Percentiles rank a stretch among this genome's conserved stretches.
Conservation (phyloP, 1,284 basidiomycete species). For the Termitomyces sp. region DNA sequence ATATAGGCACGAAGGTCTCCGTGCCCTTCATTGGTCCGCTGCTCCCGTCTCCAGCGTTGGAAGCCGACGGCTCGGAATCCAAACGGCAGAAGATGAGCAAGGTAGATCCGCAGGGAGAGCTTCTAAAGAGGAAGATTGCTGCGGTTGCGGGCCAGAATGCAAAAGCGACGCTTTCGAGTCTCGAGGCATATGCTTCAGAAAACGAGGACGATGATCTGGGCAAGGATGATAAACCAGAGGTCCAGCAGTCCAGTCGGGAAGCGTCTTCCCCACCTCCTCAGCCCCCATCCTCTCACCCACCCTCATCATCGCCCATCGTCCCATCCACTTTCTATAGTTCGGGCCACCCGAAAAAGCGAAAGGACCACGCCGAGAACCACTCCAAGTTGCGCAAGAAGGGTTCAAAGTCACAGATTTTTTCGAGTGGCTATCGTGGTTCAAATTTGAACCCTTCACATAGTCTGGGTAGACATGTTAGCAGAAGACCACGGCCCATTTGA, state of each 20-base stretch:
- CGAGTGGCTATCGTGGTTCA: conserved; percentile 20
- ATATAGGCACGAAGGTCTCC: conserved; percentile 42
- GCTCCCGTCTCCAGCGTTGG: conserved; percentile 37
- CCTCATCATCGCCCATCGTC: conserved; percentile 30
- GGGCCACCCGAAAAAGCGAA: conserved; percentile 27
- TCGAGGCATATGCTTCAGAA: conserved; percentile 53
- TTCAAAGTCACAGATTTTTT: conserved; percentile 18
- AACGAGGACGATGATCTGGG: conserved; percentile 33
- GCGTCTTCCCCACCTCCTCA: conserved; percentile 21
- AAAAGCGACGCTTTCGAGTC: conserved; percentile 40
- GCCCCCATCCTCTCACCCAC: conserved; percentile 19
- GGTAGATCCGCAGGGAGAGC: conserved; percentile 55
- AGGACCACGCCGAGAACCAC: conserved; percentile 21
- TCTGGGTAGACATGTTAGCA: conserved; percentile 9
- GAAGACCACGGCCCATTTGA: conserved; percentile 28
- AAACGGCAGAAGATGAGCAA: conserved; percentile 24
- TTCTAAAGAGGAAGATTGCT: conserved; percentile 59
- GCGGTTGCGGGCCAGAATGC: conserved; percentile 24
- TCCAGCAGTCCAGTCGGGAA: conserved; percentile 9
- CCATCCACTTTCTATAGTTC: conserved; percentile 44
- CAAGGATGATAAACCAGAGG: conserved; percentile 18
- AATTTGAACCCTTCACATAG: conserved; percentile 18
- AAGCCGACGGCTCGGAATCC: conserved; percentile 18
- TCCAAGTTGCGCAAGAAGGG: conserved; percentile 6
- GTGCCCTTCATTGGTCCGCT: conserved; percentile 61